Percentiles rank a stretch among this genome's conserved stretches.
Conservation (phyloP, 2,329 filamentous ascomycete species). For the Emergomyces orientalis region DNA sequence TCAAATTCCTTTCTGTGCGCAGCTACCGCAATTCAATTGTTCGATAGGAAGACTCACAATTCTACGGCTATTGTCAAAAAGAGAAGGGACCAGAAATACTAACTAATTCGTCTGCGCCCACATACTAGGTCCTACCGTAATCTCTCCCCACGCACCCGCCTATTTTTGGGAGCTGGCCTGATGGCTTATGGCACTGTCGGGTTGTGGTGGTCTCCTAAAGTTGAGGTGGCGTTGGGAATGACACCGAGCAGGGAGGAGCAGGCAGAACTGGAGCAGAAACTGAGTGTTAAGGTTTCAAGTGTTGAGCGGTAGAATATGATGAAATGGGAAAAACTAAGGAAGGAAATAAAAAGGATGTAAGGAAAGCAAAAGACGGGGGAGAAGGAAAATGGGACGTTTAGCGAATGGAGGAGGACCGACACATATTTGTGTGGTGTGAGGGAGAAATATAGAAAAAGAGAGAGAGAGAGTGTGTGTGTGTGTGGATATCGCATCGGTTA, state of each 20-base stretch:
- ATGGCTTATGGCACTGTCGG: conserved; percentile 68
- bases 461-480: background rate
- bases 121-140: conserved; percentile 55
- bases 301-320: conserved; percentile 10
- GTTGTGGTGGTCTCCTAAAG: conserved; percentile 61
- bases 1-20: background rate
- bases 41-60: background rate
- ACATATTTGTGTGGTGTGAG: no score
- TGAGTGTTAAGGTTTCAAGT: conserved; percentile 22
- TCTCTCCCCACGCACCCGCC: conserved; percentile 60
- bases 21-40: background rate
- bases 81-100: no score
- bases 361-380: background rate
- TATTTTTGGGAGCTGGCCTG: conserved; percentile 62
- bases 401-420: no score
- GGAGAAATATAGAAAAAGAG: no score
- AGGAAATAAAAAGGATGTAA: background rate
- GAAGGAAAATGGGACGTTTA: background rate
- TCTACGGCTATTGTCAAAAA: no score
- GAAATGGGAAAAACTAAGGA: conserved; percentile 15
- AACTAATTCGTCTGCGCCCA: background rate
- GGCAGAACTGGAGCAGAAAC: conserved; percentile 48
- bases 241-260: conserved; percentile 65
- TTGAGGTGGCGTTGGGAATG: conserved; percentile 64
- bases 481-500: background rate